Conservation (phyloP, 805 yeast genomes). For the Tetrapisispora taiwanensis region DNA sequence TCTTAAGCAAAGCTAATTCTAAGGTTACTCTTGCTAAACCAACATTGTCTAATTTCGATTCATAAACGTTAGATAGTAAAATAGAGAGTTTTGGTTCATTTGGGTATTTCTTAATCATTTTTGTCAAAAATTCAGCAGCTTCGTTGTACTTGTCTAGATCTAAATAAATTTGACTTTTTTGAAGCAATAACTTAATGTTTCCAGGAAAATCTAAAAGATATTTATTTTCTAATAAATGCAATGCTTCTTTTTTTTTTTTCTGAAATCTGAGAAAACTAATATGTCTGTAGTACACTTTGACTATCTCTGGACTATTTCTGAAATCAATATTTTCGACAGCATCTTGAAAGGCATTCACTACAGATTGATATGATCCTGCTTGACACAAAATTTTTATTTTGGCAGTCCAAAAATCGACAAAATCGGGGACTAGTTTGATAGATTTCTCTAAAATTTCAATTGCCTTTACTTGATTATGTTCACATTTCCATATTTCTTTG, state of each 20-base stretch:
- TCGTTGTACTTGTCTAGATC: slow-evolving; percentile 24
- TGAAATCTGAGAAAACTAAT: slow-evolving; percentile 41
- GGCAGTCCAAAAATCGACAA: slow-evolving; percentile 59
- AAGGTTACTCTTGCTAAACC: slow-evolving; percentile 61
- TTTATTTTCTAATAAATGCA: slow-evolving; percentile 30
- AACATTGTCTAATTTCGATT: slow-evolving; percentile 29
- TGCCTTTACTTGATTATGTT: slow-evolving; percentile 41
- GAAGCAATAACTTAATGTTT: slow-evolving; percentile 46
- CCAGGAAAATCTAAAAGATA: slow-evolving; percentile 43
- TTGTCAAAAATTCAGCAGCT: slow-evolving; percentile 40
- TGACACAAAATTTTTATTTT: slow-evolving; percentile 53
- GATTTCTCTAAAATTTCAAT: slow-evolving; percentile 43
- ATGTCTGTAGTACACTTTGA: slow-evolving; percentile 53
- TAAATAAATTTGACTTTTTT: slow-evolving; percentile 46
- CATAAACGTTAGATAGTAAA: slow-evolving; percentile 39
- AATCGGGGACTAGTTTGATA: slow-evolving; percentile 32
- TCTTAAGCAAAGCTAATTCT: slow-evolving; percentile 52
- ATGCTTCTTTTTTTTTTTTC: slow-evolving; percentile 30
- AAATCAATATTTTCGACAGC: slow-evolving; percentile 29
- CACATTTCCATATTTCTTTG: slow-evolving; percentile 50
- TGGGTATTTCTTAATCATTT: slow-evolving; percentile 44
- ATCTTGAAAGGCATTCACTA: slow-evolving; percentile 22
- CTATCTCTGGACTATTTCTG: slow-evolving; percentile 10
- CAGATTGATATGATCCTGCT: slow-evolving; percentile 30
- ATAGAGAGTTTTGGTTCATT: slow-evolving; percentile 44